Percentiles rank a stretch among this genome's conserved stretches.
Conservation (phyloP, 768 basidiomycete species). For the Tephrocybe sp. region DNA sequence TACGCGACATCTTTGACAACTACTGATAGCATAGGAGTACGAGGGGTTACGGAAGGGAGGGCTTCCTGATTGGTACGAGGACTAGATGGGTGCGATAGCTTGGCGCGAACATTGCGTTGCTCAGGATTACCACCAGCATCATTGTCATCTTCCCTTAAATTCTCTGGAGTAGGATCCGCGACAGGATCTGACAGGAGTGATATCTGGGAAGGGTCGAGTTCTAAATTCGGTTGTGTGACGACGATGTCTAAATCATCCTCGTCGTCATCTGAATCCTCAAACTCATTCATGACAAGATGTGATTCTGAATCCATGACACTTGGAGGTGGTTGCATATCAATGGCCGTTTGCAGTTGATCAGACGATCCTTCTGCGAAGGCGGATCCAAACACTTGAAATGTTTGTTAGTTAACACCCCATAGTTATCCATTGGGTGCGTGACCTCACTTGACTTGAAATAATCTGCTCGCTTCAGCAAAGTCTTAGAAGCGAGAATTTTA, state of each 20-base stretch:
- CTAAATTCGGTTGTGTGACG: constrained; percentile 25
- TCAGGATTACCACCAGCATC: constrained; percentile 9
- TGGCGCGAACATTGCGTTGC: constrained; percentile 22
- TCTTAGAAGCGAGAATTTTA: constrained; percentile 69
- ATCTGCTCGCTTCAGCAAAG: constrained; percentile 66
- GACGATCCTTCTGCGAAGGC: constrained; percentile 62
- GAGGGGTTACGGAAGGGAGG: neutral
- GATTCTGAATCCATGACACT: constrained; percentile 25
- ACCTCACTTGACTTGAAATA: constrained; percentile 76
- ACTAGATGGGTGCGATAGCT: constrained; percentile 22
- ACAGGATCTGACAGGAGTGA: constrained; percentile 9
- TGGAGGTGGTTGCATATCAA: constrained; percentile 16
- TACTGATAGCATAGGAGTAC: constrained; percentile 27
- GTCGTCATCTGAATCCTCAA: constrained; percentile 53
- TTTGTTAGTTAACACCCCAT: too few relatives aligned
- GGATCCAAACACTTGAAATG: constrained; percentile 81
- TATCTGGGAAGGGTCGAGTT: constrained; percentile 6
- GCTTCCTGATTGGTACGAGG: constrained; percentile 17
- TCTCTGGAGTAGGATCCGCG: constrained; percentile 11
- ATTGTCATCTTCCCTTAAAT: constrained; percentile 23
- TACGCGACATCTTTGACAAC: constrained; percentile 53
- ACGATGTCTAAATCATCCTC: constrained; percentile 28
- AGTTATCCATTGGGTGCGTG: too few relatives aligned
- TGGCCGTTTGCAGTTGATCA: constrained; percentile 26
- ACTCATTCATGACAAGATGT: constrained; percentile 38